Base-by-base conservation (phyloP, 495 filamentous ascomycete species). In the Tuber brumale region DNA sequence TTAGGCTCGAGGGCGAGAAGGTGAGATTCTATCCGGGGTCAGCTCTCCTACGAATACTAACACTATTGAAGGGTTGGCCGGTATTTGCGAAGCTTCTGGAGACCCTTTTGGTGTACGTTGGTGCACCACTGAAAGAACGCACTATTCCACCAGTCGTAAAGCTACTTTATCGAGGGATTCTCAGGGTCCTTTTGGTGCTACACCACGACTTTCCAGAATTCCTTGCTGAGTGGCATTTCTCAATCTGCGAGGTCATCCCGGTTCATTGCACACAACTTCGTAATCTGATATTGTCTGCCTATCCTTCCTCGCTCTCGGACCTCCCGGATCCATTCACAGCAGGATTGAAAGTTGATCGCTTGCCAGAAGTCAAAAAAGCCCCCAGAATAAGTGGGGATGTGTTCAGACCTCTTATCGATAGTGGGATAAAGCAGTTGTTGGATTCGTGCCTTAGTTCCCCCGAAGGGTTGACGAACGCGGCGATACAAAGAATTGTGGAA, bases 151-250 rank as follows among this genome's bases (percentile, higher is more conserved):
- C 89, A 46, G 86, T 93, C 46, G 89, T 90, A 43, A 95, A 93
- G 84, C 91, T 93, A 71, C 88, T 95, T 70, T 98, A 97, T 83
- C 90, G 92, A 79, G 93, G 91, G 3, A 89, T 92, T 12, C 86
- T 97, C 41, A 92, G 95, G 79, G 88, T 97, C 74, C 84, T 98
- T 76, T 85, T 95, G 31, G 88, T 97, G 48, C 86, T 99, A 70
- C 92, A 96, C 75, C 95, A 98, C 78, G 95, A 99, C 83, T 97
- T 93, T 84, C 93, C 94, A 0, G 94, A 97, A 74, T 98, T 97
- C 83, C 87, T 98, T 66, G 91, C 91, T 42, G 92, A 95, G 79
- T 92, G 95, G 82, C 92, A 97, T 79, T 90, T 91, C 77, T 89
- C 91, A 75, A 89, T 99, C 69, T 94, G 92, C 87, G 91, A 93